Base-by-base conservation (phyloP, 192 early-diverging fungal species). In the Coemansia sp. region DNA sequence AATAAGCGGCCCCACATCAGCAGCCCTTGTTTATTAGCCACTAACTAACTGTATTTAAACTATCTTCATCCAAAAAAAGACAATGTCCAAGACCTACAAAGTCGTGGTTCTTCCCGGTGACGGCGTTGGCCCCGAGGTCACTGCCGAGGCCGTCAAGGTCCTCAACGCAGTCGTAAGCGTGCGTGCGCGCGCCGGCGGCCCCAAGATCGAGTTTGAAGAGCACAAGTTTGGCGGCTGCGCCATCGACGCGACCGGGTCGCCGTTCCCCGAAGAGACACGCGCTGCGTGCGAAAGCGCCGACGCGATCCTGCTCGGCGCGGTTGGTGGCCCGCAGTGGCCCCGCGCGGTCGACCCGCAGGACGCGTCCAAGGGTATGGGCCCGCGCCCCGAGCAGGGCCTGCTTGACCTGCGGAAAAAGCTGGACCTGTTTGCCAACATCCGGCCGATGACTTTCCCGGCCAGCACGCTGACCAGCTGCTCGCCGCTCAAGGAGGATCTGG, bases 291-390 rank as follows among this genome's bases (percentile, higher is more conserved):
- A 87, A 71, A 67, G 73, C 25, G 91, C 97, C 11, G 85, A 92
- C 64, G 97, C 94, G n/a, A 92, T 99, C 72, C 84, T 99, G 45
- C 82, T 99, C 18, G 97, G 97, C 63, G 97, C 97, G 58, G 96
- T 99, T 50, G 97, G 97, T 69, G 97, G 97, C 33, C 94, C 94
- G n/a, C 88, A 94, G 75, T 96, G 94, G 94, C 91, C 93, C 17
- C 83, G 85, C 25, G 85, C 88, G 22, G 77, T 87, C 42, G 88
- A 91, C 30, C 69, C 87, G 22, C 86, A 85, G 58, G 86, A 85
- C 69, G 85, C 89, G n/a, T 68, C 84, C 50, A 88, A 85, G 66
- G 85, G 86, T 8, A 68, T 79, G 63, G 93, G 92, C 20, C 90
- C 94, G 17, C 89, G 97, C 54, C 94, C 97, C 56, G 97, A 99